phyloP scores from a whole-genome alignment of 2,329 filamentous ascomycete genomes.

The Biscogniauxia sp. region DNA sequence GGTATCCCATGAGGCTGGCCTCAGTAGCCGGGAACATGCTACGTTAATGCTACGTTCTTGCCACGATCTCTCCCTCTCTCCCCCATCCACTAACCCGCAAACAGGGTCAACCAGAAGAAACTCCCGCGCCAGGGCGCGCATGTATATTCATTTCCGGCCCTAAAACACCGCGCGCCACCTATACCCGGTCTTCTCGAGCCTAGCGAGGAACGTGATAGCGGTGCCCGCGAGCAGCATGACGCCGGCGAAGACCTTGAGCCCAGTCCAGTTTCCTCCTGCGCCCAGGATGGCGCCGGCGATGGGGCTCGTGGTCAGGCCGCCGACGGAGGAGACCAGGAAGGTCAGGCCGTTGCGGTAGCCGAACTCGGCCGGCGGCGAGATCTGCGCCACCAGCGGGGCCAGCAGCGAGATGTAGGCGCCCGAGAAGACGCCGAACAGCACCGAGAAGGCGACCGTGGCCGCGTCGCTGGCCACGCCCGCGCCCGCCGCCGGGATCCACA shows the following conservation, averaged over 20 bases:
- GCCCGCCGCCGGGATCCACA: constrained; percentile 35
- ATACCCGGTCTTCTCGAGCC: neutral
- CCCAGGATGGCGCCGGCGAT: constrained; percentile 40
- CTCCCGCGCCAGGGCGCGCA: too few species aligned
- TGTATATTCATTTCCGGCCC: too few species aligned
- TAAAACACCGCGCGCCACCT: neutral
- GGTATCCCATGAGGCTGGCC: too few species aligned
- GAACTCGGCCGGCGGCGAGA: constrained; percentile 51
- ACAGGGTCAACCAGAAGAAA: too few species aligned
- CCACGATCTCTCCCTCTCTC: too few species aligned
- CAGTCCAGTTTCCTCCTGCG: neutral
- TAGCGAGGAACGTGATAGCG: neutral
- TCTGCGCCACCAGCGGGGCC: constrained; percentile 37
- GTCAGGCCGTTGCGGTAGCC: constrained; percentile 52
- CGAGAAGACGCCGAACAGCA: constrained; percentile 29
- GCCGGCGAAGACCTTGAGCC: constrained; percentile 4
- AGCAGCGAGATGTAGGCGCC: constrained; percentile 28
- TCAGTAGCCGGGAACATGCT: too few species aligned
- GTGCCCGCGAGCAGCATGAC: constrained; percentile 3
- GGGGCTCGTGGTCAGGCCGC: constrained; percentile 48
- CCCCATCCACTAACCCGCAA: too few species aligned
- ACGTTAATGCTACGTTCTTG: too few species aligned
- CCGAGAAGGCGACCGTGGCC: constrained; percentile 22
- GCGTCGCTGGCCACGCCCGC: constrained; percentile 20
- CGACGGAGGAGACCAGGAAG: constrained; percentile 50